These are phyloP conservation scores for Globisporangium emineosum DNA, from an alignment of 352 stramenopile species.

Conservation along the genomic window DNA sequence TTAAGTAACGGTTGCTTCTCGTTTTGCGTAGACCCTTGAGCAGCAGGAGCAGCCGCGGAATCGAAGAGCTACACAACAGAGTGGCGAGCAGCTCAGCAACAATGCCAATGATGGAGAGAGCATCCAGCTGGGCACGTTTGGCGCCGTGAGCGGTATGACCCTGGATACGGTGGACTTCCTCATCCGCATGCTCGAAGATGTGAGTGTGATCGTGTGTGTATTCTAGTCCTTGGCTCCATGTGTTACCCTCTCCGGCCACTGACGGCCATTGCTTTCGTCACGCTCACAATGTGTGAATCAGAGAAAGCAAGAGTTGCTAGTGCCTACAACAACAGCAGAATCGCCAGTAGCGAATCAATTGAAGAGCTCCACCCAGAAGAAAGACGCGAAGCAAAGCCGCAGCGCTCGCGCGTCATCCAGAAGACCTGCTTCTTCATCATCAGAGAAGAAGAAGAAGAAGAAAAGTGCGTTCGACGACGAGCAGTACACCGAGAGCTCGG, in stretches of 20 bases:
- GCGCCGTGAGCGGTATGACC: conserved; percentile 45
- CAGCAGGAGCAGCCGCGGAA: neutral
- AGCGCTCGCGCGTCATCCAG: neutral
- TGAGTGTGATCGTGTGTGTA: conserved; percentile 18
- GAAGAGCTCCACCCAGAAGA: neutral
- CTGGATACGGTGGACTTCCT: conserved; percentile 68
- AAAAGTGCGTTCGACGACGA: conserved; percentile 5
- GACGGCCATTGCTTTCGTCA: neutral
- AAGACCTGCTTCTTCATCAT: neutral
- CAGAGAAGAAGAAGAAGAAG: conserved; percentile 3
- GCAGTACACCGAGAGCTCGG: conserved; percentile 14
- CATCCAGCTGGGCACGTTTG: conserved; percentile 41
- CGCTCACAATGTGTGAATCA: conserved; percentile 5
- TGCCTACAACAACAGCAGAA: neutral
- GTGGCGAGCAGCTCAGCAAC: neutral
- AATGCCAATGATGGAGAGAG: neutral
- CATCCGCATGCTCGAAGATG: conserved; percentile 60
- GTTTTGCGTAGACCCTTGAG: neutral
- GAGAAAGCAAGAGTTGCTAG: conserved; percentile 43
- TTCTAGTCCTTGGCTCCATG: neutral
- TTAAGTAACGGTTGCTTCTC: neutral
- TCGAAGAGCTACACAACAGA: neutral
- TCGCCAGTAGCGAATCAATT: neutral
- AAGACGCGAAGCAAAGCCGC: neutral
- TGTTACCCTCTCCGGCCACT: neutral